Evolutionary conservation across 305 asterid genomes (phyloP).

Genomic region (Salvia sclarea): DNA sequence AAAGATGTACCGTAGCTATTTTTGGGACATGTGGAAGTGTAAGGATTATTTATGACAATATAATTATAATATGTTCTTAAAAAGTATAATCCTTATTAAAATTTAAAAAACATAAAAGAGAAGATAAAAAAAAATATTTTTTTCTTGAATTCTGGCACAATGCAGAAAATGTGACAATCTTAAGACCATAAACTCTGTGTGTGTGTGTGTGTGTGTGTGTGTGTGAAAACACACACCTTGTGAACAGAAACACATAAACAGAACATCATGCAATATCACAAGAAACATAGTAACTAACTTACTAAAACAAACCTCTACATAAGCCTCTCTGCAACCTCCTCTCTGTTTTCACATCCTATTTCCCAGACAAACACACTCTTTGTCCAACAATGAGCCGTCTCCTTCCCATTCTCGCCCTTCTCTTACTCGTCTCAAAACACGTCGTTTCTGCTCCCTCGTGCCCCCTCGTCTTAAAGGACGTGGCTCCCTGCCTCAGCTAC

Average conservation of each 20-base stretch:
- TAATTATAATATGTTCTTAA: too few species aligned
- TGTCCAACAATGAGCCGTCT: conserved; percentile 19
- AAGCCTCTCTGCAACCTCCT: not conserved
- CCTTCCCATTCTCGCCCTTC: not conserved
- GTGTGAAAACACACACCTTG: not conserved
- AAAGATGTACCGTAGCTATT: too few species aligned
- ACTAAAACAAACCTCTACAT: conserved; percentile 6
- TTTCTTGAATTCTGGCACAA: not conserved
- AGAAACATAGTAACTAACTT: conserved; percentile 21
- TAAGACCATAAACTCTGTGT: too few species aligned
- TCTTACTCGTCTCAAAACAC: conserved; percentile 25
- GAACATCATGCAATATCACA: conserved; percentile 37
- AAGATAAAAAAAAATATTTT: too few species aligned
- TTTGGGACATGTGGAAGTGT: too few species aligned
- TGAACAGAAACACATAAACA: conserved; percentile 12
- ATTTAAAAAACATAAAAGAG: not conserved
- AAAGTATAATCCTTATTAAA: too few species aligned
- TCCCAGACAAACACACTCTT: not conserved
- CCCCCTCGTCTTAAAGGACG: not conserved
- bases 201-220: too few species aligned
- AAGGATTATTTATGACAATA: too few species aligned
- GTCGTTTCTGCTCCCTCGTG: conserved; percentile 34
- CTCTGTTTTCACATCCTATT: not conserved
- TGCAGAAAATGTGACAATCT: not conserved
- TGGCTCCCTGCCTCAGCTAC: conserved; percentile 30